Conservation (phyloP, 768 basidiomycete genomes). For the Pleurotus giganteus region DNA sequence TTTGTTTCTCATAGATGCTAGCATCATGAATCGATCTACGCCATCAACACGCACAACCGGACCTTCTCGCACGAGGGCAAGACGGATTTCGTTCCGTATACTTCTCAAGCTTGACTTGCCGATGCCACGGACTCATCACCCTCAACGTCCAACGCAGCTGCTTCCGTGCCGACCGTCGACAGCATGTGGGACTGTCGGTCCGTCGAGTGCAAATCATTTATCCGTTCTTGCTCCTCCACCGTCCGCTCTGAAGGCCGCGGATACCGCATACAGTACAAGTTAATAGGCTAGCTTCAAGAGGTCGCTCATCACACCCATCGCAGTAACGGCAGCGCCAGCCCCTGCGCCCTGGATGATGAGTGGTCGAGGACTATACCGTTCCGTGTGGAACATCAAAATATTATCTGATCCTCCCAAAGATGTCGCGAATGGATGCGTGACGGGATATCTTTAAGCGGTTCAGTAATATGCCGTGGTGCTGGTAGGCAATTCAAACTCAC, state of each 20-base stretch:
- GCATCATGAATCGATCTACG: too few relatives aligned
- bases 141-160: too few relatives aligned
- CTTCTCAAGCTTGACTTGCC: too few relatives aligned
- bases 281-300: conserved; percentile 54
- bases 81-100: too few relatives aligned
- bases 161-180: too few relatives aligned
- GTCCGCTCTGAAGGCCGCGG: neutral
- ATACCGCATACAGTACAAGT: too few relatives aligned
- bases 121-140: too few relatives aligned
- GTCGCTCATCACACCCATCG: conserved; percentile 96
- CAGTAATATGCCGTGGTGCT: neutral
- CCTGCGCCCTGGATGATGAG: conserved; percentile 95
- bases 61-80: too few relatives aligned
- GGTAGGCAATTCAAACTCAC: conserved; percentile 42
- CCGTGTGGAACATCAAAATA: conserved; percentile 96
- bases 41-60: too few relatives aligned
- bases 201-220: too few relatives aligned
- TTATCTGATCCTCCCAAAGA: conserved; percentile 96
- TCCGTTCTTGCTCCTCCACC: neutral
- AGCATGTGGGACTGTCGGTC: too few relatives aligned
- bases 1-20: neutral
- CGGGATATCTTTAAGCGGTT: conserved; percentile 64
- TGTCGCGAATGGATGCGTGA: conserved; percentile 91
- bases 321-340: conserved; percentile 97
- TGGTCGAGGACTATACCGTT: conserved; percentile 84